Conservation (phyloP, 352 stramenopile species). For the Phytophthora hybrid region DNA sequence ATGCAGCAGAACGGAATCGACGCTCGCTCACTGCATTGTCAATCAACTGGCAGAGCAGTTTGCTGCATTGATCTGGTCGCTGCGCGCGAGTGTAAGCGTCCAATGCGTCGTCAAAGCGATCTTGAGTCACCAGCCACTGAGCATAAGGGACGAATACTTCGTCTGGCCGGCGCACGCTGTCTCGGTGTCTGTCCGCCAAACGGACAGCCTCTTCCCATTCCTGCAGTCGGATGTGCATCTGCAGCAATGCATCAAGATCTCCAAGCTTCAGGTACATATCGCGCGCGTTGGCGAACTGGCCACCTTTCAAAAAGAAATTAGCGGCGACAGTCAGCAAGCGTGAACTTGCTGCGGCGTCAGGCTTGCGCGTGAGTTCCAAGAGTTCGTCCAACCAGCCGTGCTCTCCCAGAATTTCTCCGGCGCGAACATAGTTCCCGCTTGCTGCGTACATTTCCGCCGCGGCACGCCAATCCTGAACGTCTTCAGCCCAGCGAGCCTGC, state of each 20-base stretch:
- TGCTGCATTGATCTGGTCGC: slow-evolving; percentile 83
- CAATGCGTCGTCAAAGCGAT: slow-evolving; percentile 94
- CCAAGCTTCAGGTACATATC: slow-evolving; percentile 87
- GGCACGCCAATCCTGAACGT: slow-evolving; percentile 92
- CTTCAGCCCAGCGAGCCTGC: slow-evolving; percentile 94
- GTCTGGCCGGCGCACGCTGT: slow-evolving; percentile 85
- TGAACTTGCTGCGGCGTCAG: slow-evolving; percentile 51
- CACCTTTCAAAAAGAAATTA: slow-evolving; percentile 71
- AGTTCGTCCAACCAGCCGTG: slow-evolving; percentile 90
- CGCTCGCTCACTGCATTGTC: slow-evolving; percentile 88
- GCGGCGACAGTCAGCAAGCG: slow-evolving; percentile 68
- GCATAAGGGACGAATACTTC: slow-evolving; percentile 94
- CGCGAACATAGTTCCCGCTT: slow-evolving; percentile 83
- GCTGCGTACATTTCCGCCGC: slow-evolving; percentile 93
- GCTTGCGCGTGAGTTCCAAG: slow-evolving; percentile 74
- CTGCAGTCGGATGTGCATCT: slow-evolving; percentile 91
- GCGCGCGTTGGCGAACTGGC: slow-evolving; percentile 80
- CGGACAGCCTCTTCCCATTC: slow-evolving; percentile 94
- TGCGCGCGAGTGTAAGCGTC: slow-evolving; percentile 89
- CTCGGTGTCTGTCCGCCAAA: slow-evolving; percentile 84
- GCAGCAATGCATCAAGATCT: slow-evolving; percentile 87
- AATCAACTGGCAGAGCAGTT: slow-evolving; percentile 90
- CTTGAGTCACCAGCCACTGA: slow-evolving; percentile 92
- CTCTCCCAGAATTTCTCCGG: slow-evolving; percentile 89
- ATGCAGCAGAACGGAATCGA: slow-evolving; percentile 91